Conservation (phyloP, 176 grass and related monocot species). For the Paspalum vaginatum region DNA sequence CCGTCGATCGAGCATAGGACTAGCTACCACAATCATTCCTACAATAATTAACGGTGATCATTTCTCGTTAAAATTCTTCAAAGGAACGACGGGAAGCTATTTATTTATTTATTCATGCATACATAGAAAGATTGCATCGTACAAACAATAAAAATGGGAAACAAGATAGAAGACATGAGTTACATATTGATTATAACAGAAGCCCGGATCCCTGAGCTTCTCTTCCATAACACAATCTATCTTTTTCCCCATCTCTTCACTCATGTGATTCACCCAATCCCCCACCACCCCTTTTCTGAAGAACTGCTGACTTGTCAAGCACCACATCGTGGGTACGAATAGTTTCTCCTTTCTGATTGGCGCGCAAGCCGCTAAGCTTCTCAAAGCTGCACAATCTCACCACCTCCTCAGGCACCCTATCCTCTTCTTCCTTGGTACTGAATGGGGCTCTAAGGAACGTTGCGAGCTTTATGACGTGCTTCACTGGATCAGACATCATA, state of each 20-base stretch:
- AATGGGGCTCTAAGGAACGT: not conserved
- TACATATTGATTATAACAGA: not conserved
- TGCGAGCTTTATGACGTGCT: not conserved
- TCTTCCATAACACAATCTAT: not conserved
- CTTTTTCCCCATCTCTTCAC: not conserved
- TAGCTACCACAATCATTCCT: no score
- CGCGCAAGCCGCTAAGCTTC: not conserved
- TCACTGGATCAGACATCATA: not conserved
- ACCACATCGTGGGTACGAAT: rapidly evolving
- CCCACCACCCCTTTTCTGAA: not conserved
- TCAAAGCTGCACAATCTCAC: constrained; percentile 13
- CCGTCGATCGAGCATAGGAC: no score
- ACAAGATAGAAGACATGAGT: not conserved
- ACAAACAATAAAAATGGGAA: no score
- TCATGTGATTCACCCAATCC: constrained; percentile 15
- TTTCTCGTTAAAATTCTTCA: no score
- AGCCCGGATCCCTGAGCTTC: constrained; percentile 11
- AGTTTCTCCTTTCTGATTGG: not conserved
- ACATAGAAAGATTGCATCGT: no score
- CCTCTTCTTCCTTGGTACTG: not conserved
- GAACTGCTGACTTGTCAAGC: not conserved
- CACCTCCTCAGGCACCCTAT: not conserved
- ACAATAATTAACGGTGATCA: no score
- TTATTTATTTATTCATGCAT: no score
- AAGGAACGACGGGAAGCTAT: no score